phyloP scores from a whole-genome alignment of 2,329 filamentous ascomycete genomes.

The Lecanoromycetidae sp. region DNA sequence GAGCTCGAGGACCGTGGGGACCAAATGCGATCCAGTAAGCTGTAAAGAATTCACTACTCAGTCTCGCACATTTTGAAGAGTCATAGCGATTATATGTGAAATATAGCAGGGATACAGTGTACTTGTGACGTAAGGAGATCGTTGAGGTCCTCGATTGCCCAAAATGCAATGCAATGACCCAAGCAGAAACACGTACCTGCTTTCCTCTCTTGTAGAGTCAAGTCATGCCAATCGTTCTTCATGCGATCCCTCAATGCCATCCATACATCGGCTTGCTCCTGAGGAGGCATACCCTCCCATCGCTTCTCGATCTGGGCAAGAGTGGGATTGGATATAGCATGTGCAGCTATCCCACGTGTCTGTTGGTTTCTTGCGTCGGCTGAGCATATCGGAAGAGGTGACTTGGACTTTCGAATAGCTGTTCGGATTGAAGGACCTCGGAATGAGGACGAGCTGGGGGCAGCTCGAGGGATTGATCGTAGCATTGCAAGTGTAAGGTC shows the following conservation, averaged over 20 bases:
- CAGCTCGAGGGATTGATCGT: constrained; percentile 17
- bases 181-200: constrained; percentile 59
- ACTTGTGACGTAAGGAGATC: neutral
- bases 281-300: constrained; percentile 94
- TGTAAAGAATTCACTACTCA: constrained; percentile 31
- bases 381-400: constrained; percentile 5
- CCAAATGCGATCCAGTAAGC: constrained; percentile 99
- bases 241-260: constrained; percentile 97
- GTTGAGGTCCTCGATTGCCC: neutral
- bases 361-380: constrained; percentile 10
- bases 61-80: neutral
- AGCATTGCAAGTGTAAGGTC: constrained; percentile 11
- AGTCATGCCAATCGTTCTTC: constrained; percentile 93
- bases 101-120: neutral
- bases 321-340: constrained; percentile 95
- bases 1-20: constrained; percentile 81
- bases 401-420: neutral
- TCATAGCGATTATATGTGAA: neutral
- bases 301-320: constrained; percentile 98
- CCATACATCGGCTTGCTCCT: constrained; percentile 99
- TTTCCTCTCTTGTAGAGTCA: constrained; percentile 97
- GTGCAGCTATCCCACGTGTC: constrained; percentile 36
- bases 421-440: constrained; percentile 11
- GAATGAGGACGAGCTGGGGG: constrained; percentile 11
- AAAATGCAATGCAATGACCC: neutral